Percentiles rank a stretch among this genome's conserved stretches.
Evolutionary conservation across 2,329 filamentous ascomycete genomes (phyloP).

Genomic region (Fusarium sp.): DNA sequence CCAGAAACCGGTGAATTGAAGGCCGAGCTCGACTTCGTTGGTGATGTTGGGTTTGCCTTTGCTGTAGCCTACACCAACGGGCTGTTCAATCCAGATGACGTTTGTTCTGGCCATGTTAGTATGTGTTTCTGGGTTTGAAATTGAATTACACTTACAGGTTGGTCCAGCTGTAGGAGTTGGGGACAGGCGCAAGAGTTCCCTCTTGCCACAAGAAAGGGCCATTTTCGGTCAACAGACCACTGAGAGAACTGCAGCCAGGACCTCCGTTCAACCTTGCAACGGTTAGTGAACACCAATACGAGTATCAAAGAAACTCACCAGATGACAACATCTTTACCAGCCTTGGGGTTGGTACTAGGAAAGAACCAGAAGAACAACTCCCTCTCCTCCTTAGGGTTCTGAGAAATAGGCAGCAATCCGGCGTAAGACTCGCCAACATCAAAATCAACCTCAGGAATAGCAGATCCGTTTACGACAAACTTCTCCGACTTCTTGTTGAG

Average conservation of each 20-base stretch:
- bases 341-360: conserved; percentile 64
- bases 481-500: conserved; percentile 48
- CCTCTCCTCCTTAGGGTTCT: conserved; percentile 61
- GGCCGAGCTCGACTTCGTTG: conserved; percentile 75
- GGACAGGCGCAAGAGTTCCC: conserved; percentile 74
- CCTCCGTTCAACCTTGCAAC: conserved; percentile 62
- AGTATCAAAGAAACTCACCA: conserved; percentile 55
- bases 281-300: conserved; percentile 38
- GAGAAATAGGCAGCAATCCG: conserved; percentile 70
- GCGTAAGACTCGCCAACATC: conserved; percentile 76
- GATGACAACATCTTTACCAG: conserved; percentile 71
- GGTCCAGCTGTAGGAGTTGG: conserved; percentile 80
- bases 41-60: conserved; percentile 73
- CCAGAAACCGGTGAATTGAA: conserved; percentile 83
- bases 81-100: conserved; percentile 81
- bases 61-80: conserved; percentile 76
- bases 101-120: conserved; percentile 65
- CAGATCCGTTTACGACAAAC: conserved; percentile 73
- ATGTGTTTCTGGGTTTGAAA: rapidly evolving
- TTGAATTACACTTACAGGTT: conserved; percentile 60
- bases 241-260: conserved; percentile 46
- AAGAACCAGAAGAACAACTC: conserved; percentile 78
- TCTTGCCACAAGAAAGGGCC: conserved; percentile 79
- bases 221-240: conserved; percentile 76
- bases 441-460: conserved; percentile 76